Conservation (phyloP, 495 filamentous ascomycete genomes). For the Diplogelasinospora grovesii region DNA sequence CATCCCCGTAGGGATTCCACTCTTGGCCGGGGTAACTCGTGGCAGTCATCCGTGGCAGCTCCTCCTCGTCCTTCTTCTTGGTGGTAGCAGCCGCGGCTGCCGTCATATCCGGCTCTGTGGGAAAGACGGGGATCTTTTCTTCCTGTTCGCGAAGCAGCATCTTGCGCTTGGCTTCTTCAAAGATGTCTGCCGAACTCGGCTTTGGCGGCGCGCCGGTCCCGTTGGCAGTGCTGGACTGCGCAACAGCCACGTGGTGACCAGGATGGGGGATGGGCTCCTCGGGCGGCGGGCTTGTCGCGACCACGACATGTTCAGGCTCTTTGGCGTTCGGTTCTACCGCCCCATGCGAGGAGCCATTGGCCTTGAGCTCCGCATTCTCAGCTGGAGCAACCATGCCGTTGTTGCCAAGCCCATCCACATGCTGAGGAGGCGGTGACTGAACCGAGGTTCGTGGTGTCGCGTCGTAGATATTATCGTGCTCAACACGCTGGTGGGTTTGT, state of each 20-base stretch:
- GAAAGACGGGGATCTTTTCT: constrained; percentile 45
- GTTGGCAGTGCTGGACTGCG: constrained; percentile 2
- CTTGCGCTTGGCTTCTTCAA: constrained; percentile 28
- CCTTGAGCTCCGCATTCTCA: background rate
- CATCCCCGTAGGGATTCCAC: constrained; percentile 58
- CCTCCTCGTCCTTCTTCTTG: constrained; percentile 39
- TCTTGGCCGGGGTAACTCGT: constrained; percentile 79
- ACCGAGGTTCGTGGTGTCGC: constrained; percentile 34
- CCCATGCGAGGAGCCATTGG: background rate
- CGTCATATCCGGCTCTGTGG: constrained; percentile 17
- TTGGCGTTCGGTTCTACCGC: background rate
- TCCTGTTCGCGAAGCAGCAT: constrained; percentile 30
- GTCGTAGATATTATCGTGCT: constrained; percentile 38
- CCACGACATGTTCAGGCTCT: too few species aligned
- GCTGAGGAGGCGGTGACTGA: background rate
- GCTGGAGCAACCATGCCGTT: background rate
- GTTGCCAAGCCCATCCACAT: background rate
- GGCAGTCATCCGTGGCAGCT: constrained; percentile 61
- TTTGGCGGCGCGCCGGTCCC: constrained; percentile 10
- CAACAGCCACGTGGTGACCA: too few species aligned
- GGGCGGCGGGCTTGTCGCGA: background rate
- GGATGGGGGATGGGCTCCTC: background rate
- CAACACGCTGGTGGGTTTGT: constrained; percentile 6
- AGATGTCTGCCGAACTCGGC: constrained; percentile 24
- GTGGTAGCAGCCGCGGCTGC: constrained; percentile 17